A percentile compares a stretch with the other conserved stretches of the same genome.
These are phyloP conservation scores for Clarireedia paspali DNA, from an alignment of 2,329 filamentous ascomycete genomes.

Conservation along the genomic window DNA sequence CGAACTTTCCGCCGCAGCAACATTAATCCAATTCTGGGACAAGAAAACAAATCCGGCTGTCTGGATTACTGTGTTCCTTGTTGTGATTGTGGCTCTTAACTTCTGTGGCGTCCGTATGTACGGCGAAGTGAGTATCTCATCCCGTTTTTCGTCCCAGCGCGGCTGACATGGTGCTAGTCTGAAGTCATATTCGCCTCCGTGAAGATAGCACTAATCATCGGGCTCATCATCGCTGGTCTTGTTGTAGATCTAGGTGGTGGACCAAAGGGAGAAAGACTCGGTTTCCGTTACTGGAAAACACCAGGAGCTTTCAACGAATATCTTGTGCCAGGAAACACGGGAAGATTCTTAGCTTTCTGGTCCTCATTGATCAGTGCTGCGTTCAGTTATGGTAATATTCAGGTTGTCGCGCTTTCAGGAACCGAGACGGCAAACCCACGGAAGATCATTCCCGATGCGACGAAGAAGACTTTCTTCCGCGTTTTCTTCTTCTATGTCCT, in stretches of 20 bases:
- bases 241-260: slow-evolving; percentile 57
- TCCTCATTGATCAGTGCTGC: slow-evolving; percentile 38
- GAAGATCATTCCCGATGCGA: slow-evolving; percentile 46
- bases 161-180: background rate
- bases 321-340: slow-evolving; percentile 51
- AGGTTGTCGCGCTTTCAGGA: slow-evolving; percentile 47
- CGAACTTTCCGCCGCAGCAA: slow-evolving; percentile 55
- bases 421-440: slow-evolving; percentile 47
- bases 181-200: slow-evolving; percentile 46
- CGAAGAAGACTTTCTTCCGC: slow-evolving; percentile 43
- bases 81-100: slow-evolving; percentile 45
- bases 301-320: slow-evolving; percentile 63
- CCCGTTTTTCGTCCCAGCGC: slow-evolving; percentile 51
- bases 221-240: slow-evolving; percentile 53
- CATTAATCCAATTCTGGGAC: slow-evolving; percentile 58
- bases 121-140: slow-evolving; percentile 57
- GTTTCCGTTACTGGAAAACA: slow-evolving; percentile 62
- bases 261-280: slow-evolving; percentile 48
- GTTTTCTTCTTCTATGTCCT: slow-evolving; percentile 44
- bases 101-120: slow-evolving; percentile 50
- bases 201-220: slow-evolving; percentile 55
- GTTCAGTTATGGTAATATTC: slow-evolving; percentile 42
- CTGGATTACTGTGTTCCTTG: slow-evolving; percentile 35
- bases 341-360: slow-evolving; percentile 47
- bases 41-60: slow-evolving; percentile 43